A percentile compares a stretch with the other conserved stretches of the same genome.
These are phyloP conservation scores for Psilocybe azurescens DNA, from an alignment of 768 basidiomycete species.

Conservation along the genomic window DNA sequence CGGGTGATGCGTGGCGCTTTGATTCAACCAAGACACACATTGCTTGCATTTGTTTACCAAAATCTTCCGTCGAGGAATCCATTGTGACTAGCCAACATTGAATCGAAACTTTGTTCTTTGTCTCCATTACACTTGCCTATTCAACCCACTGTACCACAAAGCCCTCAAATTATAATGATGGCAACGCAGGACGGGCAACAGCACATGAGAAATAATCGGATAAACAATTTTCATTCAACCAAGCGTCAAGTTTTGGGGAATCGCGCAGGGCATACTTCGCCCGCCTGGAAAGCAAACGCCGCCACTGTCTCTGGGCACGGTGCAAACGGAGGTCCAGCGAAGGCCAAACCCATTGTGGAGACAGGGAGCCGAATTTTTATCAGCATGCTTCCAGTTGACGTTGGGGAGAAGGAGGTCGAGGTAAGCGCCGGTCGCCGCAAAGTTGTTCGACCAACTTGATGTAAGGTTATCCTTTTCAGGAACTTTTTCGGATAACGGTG, in stretches of 20 bases:
- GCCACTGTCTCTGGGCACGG: constrained; percentile 18
- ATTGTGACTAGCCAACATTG: not conserved
- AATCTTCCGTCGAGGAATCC: not conserved
- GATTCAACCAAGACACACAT: no score
- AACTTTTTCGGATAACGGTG: constrained; percentile 77
- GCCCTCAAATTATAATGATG: not conserved
- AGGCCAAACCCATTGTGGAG: constrained; percentile 36
- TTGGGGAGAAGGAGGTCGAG: constrained; percentile 70
- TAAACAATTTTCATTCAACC: constrained; percentile 47
- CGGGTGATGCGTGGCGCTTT: no score
- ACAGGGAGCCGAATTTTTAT: constrained; percentile 71
- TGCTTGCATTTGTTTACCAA: constrained; percentile 3
- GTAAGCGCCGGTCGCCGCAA: constrained; percentile 38
- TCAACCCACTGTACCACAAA: not conserved
- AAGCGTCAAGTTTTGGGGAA: constrained; percentile 67
- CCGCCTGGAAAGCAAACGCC: constrained; percentile 60
- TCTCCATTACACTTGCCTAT: not conserved
- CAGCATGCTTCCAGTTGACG: constrained; percentile 70
- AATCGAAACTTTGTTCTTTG: not conserved
- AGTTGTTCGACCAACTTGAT: constrained; percentile 4
- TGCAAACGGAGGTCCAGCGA: constrained; percentile 26
- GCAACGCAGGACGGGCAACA: not conserved
- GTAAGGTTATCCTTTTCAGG: constrained; percentile 41
- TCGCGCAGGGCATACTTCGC: constrained; percentile 56
- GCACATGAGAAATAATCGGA: constrained; percentile 5